Evolutionary conservation across 1,284 basidiomycete genomes (phyloP), one percentile per base, ranked within the genome.

Genomic region (Salmacisia buchloeana): DNA sequence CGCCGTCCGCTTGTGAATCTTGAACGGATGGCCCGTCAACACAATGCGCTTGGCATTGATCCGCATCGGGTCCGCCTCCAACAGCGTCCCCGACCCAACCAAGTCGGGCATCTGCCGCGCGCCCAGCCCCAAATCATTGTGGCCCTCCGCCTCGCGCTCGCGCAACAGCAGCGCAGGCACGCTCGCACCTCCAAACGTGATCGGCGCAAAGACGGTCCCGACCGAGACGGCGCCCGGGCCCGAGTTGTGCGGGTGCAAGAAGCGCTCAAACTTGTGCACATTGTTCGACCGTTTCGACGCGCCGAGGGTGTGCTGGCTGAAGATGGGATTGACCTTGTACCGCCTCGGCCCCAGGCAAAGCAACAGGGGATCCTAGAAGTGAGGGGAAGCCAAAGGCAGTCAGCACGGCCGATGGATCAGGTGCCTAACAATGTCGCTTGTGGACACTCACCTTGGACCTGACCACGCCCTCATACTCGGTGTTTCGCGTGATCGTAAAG

Each of bases 201-300:
- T 87, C 0, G 94, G 93, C 2, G 89, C 91, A 76, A 92, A 97
- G 0, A 88, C 86, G 2, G 92, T 78, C 3, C 66, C 76, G 2
- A 79, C 94, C 0, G 89, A 91, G 21, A 96, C 88, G 58, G 84
- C 85, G 1, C 92, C 91, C 2, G 70, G 65, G 7, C 74, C 74
- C 10, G 38, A 33, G 35, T 83, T 82, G 1, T 91, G 89, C 71
- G 90, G 91, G 41, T 89, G 86, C 29, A 98, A 83, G 82, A 88
- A 98, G n/a, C 90, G 86, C 81, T 97, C 92, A 64, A 91, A 96
- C 78, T 97, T 98, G 85, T 98, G 94, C 1, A 96, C 92, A 71
- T 97, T 97, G 83, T 98, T 98, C 43, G 87, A 83, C 7, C 92
- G 92, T 76, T 89, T 91, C 5, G 89, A 90, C 2, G 38, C 25